Conservation (phyloP, 1,139 yeast species). For the Saccharomycopsis hybrid region DNA sequence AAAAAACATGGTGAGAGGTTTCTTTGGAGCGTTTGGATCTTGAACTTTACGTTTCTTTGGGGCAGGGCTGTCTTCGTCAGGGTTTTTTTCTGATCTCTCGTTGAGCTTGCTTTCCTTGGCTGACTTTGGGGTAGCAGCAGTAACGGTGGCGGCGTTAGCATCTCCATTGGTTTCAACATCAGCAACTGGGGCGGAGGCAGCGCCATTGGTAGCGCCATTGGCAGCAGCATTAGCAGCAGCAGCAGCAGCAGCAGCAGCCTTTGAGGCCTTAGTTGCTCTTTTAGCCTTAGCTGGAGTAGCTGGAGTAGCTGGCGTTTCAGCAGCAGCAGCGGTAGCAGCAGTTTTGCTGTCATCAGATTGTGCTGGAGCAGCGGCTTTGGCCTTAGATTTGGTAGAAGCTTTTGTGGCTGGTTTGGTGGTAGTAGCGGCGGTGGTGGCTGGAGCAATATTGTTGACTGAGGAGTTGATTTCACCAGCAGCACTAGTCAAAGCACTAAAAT, state of each 20-base stretch:
- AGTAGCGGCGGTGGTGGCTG: background rate
- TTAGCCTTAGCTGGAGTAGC: background rate
- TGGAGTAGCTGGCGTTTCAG: background rate
- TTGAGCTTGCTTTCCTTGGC: constrained; percentile 19
- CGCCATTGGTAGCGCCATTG: constrained; percentile 22
- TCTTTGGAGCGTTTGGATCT: constrained; percentile 56
- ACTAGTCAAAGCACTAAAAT: constrained; percentile 29
- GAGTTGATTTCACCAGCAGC: constrained; percentile 26
- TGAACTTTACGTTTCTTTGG: constrained; percentile 42
- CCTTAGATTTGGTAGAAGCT: background rate
- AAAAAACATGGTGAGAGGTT: constrained; percentile 73
- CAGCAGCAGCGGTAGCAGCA: background rate
- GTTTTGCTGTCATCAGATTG: background rate
- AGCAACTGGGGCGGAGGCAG: constrained; percentile 9
- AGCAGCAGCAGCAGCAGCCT: constrained; percentile 7
- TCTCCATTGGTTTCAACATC: constrained; percentile 14
- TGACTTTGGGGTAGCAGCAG: constrained; percentile 21
- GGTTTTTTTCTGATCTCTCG: constrained; percentile 28
- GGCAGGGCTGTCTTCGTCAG: constrained; percentile 23
- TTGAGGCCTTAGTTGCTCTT: background rate
- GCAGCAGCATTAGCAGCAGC: constrained; percentile 24
- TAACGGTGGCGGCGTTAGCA: constrained; percentile 16
- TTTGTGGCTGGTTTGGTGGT: background rate
- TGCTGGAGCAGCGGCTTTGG: background rate
- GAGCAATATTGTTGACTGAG: constrained; percentile 25